Base-by-base conservation (phyloP, 2,329 filamentous ascomycete species). In the Alternaria brassicicola region DNA sequence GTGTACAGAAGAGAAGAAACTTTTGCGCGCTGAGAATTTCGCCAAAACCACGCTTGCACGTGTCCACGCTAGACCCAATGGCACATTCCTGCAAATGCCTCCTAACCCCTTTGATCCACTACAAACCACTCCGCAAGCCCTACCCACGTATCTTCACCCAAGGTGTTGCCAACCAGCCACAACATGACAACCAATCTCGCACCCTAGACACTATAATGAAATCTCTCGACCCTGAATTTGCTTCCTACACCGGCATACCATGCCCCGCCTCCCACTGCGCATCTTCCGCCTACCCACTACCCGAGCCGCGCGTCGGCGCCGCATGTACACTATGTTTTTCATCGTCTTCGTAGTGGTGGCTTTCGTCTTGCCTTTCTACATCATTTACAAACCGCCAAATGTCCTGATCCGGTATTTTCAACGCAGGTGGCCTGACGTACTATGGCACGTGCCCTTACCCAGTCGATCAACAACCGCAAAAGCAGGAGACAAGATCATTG, bases 321-420 rank as follows among this genome's bases (percentile, higher is more conserved):
- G 78, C 45, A 47, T 78, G n/a, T 55, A 71, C 43, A 75, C 76
- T 48, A 77, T 79, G 76, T 50, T 79, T 43, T 46, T 73, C 38
- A 62, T 72, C 25, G 21, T 77, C 12, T 23, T 61, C 23, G 59
- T 73, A 17, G 26, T 75, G 7, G 59, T 69, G 49, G 62, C 71
- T 42, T 62, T 79, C 38, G 21, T 76, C 38, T 54, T 67, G 0
- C 57, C 83, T 76, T 50, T 77, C 55, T 95, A 92, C 80, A 76
- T 86, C 62, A 82, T 96, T 67, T 96, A 96, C 84, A 93, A 92
- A 75, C 92, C 93, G 2, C 92, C 93, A 0, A 78, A 76, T n/a
- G 76, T 84, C 43, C 77, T 96, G 33, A 89, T 96, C 72, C 79
- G 81, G 56, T 89, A 89, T 79, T 86, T 96, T 58, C 85, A 88